Evolutionary conservation across 306 rosid species (phyloP).

Genomic region (Glycyrrhiza uralensis): DNA sequence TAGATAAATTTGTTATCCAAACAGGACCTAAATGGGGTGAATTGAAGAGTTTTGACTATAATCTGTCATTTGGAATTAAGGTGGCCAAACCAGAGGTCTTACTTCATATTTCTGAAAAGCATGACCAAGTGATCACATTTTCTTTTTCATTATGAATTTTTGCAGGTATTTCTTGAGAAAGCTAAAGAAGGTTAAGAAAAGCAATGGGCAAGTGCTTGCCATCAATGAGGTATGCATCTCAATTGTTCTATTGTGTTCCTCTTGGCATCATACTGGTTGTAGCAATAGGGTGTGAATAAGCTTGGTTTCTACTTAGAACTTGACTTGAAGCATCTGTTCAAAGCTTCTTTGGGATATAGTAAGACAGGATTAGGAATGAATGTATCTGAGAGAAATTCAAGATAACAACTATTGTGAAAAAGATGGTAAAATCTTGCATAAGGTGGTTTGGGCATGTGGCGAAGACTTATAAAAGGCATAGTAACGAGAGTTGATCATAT

Average conservation of each 20-base stretch:
- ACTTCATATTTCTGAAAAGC: not conserved
- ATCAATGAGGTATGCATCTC: conserved; percentile 60
- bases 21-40: no score
- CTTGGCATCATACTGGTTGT: not conserved
- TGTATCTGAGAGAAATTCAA: not conserved
- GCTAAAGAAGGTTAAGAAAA: conserved; percentile 75
- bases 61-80: no score
- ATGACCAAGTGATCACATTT: not conserved
- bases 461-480: not conserved
- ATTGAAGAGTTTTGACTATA: no score
- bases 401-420: not conserved
- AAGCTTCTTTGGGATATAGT: not conserved
- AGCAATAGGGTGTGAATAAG: not conserved
- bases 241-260: not conserved
- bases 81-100: no score
- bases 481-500: not conserved
- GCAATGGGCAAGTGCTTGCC: conserved; percentile 74
- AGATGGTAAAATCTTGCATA: not conserved
- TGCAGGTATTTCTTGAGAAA: conserved; percentile 78
- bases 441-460: not conserved
- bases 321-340: not conserved
- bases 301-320: not conserved
- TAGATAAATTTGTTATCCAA: no score
- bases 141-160: not conserved
- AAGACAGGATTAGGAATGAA: not conserved